Evolutionary conservation across 176 grass and related monocot species (phyloP), one percentile per base, ranked within the genome.

Genomic region (Raddia guianensis): DNA sequence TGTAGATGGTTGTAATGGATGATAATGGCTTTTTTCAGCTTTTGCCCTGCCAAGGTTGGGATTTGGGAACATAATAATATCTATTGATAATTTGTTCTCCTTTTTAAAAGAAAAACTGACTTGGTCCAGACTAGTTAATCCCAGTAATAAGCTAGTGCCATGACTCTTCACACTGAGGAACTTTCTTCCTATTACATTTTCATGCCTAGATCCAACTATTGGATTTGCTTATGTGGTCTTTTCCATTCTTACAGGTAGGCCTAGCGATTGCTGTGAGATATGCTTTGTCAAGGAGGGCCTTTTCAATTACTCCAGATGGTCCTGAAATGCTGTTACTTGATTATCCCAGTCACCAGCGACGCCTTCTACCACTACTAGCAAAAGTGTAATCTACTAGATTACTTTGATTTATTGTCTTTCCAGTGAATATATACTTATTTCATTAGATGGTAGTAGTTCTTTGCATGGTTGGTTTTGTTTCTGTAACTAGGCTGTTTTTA

Each of bases 311-410:
- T 84, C 90, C 86, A 55, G 82, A 91, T 86, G 90, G 84, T 32
- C 95, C 92, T 79, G 95, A 98, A 84, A 84, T 81, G 86, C 60
- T 95, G 72, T 79, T 98, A 73, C 92, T 98, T 43, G 95, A 98
- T 74, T 98, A 98, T 91, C 95, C 95, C 74, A 93, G 86, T 78
- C 95, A 98, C 82, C 95, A 98, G 82, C 84, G 92, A 45, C 90
- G 92, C 51, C 81, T 98, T 74, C 72, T 98, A 72, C 90, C 95
- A 80, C 70, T 98, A 47, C 63, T 98, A 34, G 95, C 95, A 87
- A 98, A 98, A 91, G 87, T 43, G 95, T 98, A 98, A 91, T 21
- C 45, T 84, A 66, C 75, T 87, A 43, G 5, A 66, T 80, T 70
- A 12, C 3, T 66, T 66, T 76, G n/a, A 1, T 44, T 57, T 63